Conservation (phyloP, 2,329 filamentous ascomycete genomes). For the Penicillium sp. region DNA sequence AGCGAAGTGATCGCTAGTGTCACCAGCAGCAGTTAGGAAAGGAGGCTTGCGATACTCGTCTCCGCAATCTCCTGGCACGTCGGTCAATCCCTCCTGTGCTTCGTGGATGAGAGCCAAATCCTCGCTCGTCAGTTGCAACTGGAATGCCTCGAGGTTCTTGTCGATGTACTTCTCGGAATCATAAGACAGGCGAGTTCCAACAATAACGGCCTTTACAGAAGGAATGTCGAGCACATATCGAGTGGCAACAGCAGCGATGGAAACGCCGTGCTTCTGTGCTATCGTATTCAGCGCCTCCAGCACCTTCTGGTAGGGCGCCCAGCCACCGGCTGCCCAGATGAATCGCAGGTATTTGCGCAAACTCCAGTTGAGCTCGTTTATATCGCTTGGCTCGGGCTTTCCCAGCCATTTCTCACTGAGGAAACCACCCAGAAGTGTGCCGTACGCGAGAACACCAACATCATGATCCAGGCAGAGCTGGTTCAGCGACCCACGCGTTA, state of each 20-base stretch:
- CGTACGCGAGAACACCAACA: neutral
- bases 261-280: conserved; percentile 4
- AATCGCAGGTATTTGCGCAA: conserved; percentile 1
- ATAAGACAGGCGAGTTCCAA: neutral
- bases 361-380: neutral
- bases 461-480: neutral
- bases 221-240: conserved; percentile 1
- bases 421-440: neutral
- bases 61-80: neutral
- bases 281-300: neutral
- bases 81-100: neutral
- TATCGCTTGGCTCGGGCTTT: neutral
- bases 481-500: neutral
- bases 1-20: neutral
- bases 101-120: neutral
- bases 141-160: neutral
- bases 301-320: neutral
- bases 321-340: conserved; percentile 1
- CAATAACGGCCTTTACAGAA: neutral
- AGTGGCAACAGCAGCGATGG: neutral
- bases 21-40: neutral
- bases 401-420: neutral
- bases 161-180: neutral
- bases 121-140: neutral
- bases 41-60: conserved; percentile 3